A percentile compares a stretch with the other conserved stretches of the same genome.
Evolutionary conservation across 139 green algal genomes (phyloP).

Genomic region (Zygnema circumcarinatum): DNA sequence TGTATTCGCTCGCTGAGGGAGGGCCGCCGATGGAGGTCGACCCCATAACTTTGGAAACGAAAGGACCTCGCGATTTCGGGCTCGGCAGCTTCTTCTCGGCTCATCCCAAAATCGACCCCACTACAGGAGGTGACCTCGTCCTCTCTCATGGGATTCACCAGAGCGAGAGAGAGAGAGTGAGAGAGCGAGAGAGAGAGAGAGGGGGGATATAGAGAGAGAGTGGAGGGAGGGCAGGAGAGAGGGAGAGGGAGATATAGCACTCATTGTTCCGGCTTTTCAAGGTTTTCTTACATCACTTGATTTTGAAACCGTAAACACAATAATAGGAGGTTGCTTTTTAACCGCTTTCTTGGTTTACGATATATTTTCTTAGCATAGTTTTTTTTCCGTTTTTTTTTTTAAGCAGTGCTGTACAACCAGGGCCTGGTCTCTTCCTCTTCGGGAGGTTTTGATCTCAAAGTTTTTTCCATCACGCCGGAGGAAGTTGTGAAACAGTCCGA

Average conservation of each 20-base stretch:
- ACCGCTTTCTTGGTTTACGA: too few species aligned
- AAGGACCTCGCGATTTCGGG: slow-evolving; percentile 3
- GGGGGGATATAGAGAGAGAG: not conserved
- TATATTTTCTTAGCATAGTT: too few species aligned
- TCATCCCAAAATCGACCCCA: slow-evolving; percentile 52
- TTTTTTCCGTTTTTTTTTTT: not conserved
- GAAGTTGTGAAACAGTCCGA: not conserved
- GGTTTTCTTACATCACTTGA: too few species aligned
- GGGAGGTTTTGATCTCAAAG: not conserved
- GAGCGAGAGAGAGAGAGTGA: not conserved
- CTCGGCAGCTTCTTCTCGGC: slow-evolving; percentile 41
- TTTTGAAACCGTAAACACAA: too few species aligned
- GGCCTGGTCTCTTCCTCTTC: not conserved
- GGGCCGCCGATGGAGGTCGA: slow-evolving; percentile 53
- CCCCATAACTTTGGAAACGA: slow-evolving; percentile 34
- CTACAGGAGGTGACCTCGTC: slow-evolving; percentile 4
- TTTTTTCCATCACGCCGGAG: not conserved
- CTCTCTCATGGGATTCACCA: not conserved
- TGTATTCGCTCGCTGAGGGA: slow-evolving; percentile 55
- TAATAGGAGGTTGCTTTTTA: too few species aligned
- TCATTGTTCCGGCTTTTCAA: not conserved
- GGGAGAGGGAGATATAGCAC: not conserved
- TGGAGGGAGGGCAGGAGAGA: not conserved
- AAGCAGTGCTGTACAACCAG: slow-evolving; percentile 4
- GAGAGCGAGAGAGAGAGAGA: not conserved